Evolutionary conservation across 169 alveolate genomes (phyloP).

Genomic region (Blepharisma undulans): DNA sequence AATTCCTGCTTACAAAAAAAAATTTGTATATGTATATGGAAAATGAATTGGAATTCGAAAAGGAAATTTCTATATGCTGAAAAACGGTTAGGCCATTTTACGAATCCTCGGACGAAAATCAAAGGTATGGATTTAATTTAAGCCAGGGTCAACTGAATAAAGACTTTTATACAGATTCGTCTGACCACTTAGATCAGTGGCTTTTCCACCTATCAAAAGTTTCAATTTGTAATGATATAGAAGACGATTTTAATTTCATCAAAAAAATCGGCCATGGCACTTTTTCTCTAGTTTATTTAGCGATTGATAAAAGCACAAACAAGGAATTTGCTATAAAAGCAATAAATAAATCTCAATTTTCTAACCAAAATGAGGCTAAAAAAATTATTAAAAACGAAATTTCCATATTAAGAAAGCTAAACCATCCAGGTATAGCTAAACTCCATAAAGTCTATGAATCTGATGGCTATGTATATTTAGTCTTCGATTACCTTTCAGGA

Average conservation of each 20-base stretch:
- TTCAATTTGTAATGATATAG: background rate
- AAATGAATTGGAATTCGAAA: background rate
- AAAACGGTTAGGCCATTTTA: conserved; percentile 16
- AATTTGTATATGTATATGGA: background rate
- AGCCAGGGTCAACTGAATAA: background rate
- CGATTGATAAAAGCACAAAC: background rate
- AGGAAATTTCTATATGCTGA: background rate
- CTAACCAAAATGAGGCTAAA: background rate
- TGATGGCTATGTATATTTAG: background rate
- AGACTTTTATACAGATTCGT: conserved; percentile 17
- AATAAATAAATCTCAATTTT: background rate
- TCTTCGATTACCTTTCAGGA: background rate
- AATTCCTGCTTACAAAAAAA: background rate
- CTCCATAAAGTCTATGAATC: background rate
- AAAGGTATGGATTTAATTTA: conserved; percentile 28
- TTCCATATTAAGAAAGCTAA: background rate
- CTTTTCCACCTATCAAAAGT: background rate
- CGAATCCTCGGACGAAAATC: background rate
- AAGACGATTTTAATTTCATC: background rate
- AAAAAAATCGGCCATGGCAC: conserved; percentile 1
- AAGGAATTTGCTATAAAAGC: background rate
- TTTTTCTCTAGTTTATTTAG: background rate
- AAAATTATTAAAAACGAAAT: background rate
- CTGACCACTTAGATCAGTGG: conserved; percentile 1
- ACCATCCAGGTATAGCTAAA: conserved; percentile 4